Base-by-base conservation (phyloP, 495 filamentous ascomycete genomes). In the Talaromyces adpressus region DNA sequence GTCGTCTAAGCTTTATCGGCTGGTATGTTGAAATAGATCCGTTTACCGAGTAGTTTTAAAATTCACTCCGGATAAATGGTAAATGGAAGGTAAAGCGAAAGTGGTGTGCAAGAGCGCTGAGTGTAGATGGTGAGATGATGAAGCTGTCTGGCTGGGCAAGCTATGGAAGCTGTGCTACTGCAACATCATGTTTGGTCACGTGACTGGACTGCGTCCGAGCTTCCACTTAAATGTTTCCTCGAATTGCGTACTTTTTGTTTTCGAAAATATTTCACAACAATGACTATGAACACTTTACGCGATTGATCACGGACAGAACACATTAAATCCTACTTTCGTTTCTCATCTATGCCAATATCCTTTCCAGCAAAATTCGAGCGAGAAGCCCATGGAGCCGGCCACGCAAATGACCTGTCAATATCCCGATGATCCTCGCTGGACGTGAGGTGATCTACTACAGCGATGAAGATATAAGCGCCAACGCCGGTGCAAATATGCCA, bases 401-500 rank as follows among this genome's bases (percentile, higher is more conserved):
- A 53, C 14, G 51, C 51, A 27, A 53, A 27, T 23, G 18, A 53
- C 18, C 27, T 27, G 27, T 22, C 23, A 11, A 27, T 22, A 2
- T 53, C 51, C 23, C 18, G 20, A 22, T 14, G 51, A 16, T 23
- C 23, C 11, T 53, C 51, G 20, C 23, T 22, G 0, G 51, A 27
- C 0, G 57, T 52, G 12, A 66, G 29, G 7, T 62, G 16, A 27
- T 70, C 70, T 6, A 69, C 47, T 51, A 70, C 39, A 0, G 66
- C 65, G 8, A 70, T 66, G 36, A 64, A 67, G 53, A 69, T 66
- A 59, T 72, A 72, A 6, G 82, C 81, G 6, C 79, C 76, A 16
- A 82, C 70, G 2, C 77, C 82, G 3, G 82, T 85, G 45, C 81
- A 73, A 23, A 85, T 70, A 71, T 85, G 83, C 84, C 82, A 85